These are phyloP conservation scores for Termitomyces sp. DNA, from an alignment of 768 basidiomycete genomes.

Conservation along the genomic window DNA sequence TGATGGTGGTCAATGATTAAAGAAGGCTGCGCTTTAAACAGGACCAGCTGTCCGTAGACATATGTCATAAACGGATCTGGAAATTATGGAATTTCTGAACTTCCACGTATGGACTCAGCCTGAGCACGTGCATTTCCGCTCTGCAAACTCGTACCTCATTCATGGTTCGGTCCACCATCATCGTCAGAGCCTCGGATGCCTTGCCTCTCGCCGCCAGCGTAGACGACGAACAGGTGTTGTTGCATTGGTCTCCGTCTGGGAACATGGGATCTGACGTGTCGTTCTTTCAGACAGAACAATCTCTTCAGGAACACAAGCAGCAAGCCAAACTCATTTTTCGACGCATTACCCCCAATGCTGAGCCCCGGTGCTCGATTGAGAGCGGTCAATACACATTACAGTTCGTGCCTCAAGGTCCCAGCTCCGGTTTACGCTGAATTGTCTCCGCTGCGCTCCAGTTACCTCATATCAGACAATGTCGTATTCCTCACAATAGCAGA, in stretches of 20 bases:
- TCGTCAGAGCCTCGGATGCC: conserved; percentile 81
- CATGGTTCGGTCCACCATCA: conserved; percentile 87
- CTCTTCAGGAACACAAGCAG: conserved; percentile 96
- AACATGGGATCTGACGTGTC: conserved; percentile 12
- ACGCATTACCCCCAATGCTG: conserved; percentile 88
- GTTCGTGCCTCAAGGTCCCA: conserved; percentile 44
- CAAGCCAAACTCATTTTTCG: conserved; percentile 97
- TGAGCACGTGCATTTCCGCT: conserved; percentile 14
- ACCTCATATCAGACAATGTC: conserved; percentile 91
- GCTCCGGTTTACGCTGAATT: conserved; percentile 7
- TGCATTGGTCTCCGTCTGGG: not conserved
- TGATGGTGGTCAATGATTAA: conserved; percentile 22
- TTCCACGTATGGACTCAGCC: conserved; percentile 10
- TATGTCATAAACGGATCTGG: conserved; percentile 15
- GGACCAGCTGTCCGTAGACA: conserved; percentile 11
- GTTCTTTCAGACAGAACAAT: conserved; percentile 74
- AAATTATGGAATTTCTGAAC: conserved; percentile 9
- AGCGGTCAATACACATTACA: conserved; percentile 94
- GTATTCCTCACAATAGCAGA: conserved; percentile 94
- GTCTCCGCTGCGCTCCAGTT: conserved; percentile 43
- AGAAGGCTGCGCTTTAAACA: conserved; percentile 6
- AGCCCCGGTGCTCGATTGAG: conserved; percentile 96
- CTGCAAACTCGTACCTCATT: not conserved
- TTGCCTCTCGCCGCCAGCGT: conserved; percentile 93
- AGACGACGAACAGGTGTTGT: conserved; percentile 88